A percentile compares a stretch with the other conserved stretches of the same genome.
phyloP scores from a whole-genome alignment of 2,329 filamentous ascomycete species.

The Aspergillus persii region DNA sequence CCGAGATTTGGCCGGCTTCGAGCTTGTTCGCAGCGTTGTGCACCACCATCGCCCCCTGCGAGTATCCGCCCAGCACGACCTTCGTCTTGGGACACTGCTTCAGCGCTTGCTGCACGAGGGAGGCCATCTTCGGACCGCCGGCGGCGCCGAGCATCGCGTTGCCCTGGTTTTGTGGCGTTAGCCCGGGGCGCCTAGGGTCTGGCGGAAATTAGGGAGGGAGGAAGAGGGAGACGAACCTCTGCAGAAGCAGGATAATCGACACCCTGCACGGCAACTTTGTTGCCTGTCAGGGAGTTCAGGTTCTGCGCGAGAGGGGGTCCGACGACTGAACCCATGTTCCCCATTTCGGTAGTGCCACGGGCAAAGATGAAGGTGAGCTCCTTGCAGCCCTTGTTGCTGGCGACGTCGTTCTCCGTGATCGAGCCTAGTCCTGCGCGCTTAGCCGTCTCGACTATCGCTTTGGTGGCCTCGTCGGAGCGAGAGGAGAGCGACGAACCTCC shows the following conservation, averaged over 20 bases:
- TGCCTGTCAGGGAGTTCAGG: constrained; percentile 22
- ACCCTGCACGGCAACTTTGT: constrained; percentile 32
- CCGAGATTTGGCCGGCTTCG: constrained; percentile 36
- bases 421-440: constrained; percentile 19
- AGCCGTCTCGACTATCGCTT: constrained; percentile 5
- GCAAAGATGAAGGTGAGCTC: constrained; percentile 45
- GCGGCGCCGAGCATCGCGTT: constrained; percentile 26
- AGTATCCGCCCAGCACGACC: constrained; percentile 35
- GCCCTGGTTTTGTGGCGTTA: constrained; percentile 16
- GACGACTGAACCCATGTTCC: constrained; percentile 44
- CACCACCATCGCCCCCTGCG: constrained; percentile 36
- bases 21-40: constrained; percentile 32
- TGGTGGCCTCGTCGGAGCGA: neutral
- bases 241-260: constrained; percentile 32
- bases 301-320: constrained; percentile 36
- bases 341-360: constrained; percentile 41
- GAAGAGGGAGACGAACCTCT: constrained; percentile 12
- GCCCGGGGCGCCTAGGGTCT: too few relatives aligned
- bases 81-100: constrained; percentile 34
- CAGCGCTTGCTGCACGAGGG: constrained; percentile 28
- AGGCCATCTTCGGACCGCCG: constrained; percentile 30
- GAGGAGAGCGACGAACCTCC: neutral
- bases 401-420: constrained; percentile 40
- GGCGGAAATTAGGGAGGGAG: too few relatives aligned
- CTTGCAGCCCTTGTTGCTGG: constrained; percentile 39